Percentiles rank a stretch among this genome's conserved stretches.
phyloP scores from a whole-genome alignment of 192 early-diverging fungal species.

The Thamnidium elegans region DNA sequence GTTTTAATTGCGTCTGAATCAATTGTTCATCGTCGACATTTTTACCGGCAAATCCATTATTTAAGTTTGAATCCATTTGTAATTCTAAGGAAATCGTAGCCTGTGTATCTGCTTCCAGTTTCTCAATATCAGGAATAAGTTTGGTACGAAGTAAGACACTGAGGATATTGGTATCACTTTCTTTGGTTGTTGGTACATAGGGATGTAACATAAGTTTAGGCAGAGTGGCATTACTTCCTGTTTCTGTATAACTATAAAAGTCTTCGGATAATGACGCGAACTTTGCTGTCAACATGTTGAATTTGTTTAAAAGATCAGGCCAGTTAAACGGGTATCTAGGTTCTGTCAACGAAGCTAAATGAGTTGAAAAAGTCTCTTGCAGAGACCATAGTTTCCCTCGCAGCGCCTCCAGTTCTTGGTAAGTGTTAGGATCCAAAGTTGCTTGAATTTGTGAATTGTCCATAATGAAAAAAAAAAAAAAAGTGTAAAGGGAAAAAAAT shows the following conservation, averaged over 20 bases:
- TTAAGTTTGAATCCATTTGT: neutral
- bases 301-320: constrained; percentile 44
- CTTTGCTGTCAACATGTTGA: constrained; percentile 43
- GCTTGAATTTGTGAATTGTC: constrained; percentile 18
- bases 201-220: constrained; percentile 40
- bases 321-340: constrained; percentile 39
- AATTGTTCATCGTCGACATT: constrained; percentile 19
- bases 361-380: constrained; percentile 40
- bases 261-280: constrained; percentile 40
- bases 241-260: constrained; percentile 32
- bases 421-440: constrained; percentile 28
- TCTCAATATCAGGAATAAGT: constrained; percentile 41
- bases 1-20: constrained; percentile 13
- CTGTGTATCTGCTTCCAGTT: constrained; percentile 29
- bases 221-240: constrained; percentile 29
- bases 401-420: constrained; percentile 33
- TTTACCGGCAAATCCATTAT: neutral
- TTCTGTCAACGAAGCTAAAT: constrained; percentile 36
- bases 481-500: neutral
- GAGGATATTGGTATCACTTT: constrained; percentile 36
- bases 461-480: neutral
- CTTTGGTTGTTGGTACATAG: constrained; percentile 30
- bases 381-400: constrained; percentile 34
- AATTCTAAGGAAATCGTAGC: constrained; percentile 25
- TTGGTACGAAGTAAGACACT: constrained; percentile 38